Evolutionary conservation across 176 grass and related monocot species (phyloP).

Genomic region (Oropetium thomaeum): DNA sequence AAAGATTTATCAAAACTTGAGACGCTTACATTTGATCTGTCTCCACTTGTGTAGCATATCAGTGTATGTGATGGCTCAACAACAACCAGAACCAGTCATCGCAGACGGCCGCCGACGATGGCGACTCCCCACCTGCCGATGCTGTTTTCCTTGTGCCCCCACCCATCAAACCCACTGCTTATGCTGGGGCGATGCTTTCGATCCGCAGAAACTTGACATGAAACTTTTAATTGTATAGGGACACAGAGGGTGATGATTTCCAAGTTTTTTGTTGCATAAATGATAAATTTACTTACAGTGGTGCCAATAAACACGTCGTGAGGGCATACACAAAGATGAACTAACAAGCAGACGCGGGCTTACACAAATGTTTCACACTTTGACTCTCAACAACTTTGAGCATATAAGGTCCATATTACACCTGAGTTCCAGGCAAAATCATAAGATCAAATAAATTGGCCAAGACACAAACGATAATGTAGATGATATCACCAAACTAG

Average conservation of each 20-base stretch:
- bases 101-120: constrained; percentile 29
- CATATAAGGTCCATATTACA: too few relatives aligned
- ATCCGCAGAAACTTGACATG: not conserved
- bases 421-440: not conserved
- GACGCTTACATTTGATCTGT: constrained; percentile 32
- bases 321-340: not conserved
- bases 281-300: too few relatives aligned
- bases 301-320: not conserved
- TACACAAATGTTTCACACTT: too few relatives aligned
- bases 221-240: not conserved
- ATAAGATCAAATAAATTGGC: too few relatives aligned
- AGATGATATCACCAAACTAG: not conserved
- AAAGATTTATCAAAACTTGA: not conserved
- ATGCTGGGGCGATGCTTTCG: not conserved
- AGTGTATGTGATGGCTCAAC: constrained; percentile 29
- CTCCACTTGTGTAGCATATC: constrained; percentile 29
- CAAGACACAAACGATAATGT: too few relatives aligned
- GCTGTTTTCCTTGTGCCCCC: not conserved
- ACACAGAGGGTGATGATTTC: too few relatives aligned
- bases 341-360: not conserved
- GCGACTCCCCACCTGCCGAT: constrained; percentile 23
- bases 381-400: too few relatives aligned
- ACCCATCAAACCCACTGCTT: not conserved
- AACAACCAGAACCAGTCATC: not conserved
- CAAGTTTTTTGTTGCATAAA: too few relatives aligned